Base-by-base conservation (phyloP, 495 filamentous ascomycete species). In the Usnea hakonensis region DNA sequence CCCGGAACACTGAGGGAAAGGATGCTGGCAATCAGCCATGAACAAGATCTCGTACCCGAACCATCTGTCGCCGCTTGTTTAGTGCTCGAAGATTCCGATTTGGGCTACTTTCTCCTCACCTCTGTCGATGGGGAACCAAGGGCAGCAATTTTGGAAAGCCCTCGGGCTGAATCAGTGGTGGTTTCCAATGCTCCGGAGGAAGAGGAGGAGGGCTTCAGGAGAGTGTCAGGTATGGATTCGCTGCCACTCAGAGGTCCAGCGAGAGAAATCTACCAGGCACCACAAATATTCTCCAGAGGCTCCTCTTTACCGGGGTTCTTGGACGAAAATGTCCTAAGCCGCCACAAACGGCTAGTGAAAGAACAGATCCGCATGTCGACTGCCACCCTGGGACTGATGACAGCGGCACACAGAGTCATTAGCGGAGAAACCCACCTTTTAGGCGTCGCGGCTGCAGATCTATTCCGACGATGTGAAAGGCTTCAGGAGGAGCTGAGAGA, bases 71-170 rank as follows among this genome's bases (percentile, higher is more conserved):
- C 80, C 23, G 60, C 87, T 17, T 83, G 84, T 65, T 74, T 87
- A n/a, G 78, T 85, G 23, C 82, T 92, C 61, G 78, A 80, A 38
- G 87, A 91, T 66, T 83, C 85, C 16, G 86, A 91, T 65, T 75
- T 95, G 50, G 91, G 90, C 57, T 88, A 91, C 66, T 79, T 95
- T 44, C 75, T 97, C 41, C 77, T 95, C 41, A 91, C 91, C 0
- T 79, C 82, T n/a, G 79, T 82, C 8, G 74, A 80, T 28, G 79
- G 81, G 33, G 77, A 83, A 57, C 85, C 90, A 2, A 77, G 86
- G 64, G 84, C 84, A 16, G 74, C 86, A 7, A 77, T 81, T 40
- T 84, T 95, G 17, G 71, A 72, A 38, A 69, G 71, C 37, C 66
- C 70, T 41, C 73, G 72, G 46, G 62, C 74, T 5, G 71, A 74